Percentiles rank a stretch among this genome's conserved stretches.
Conservation (phyloP, 2,329 filamentous ascomycete genomes). For the Stromatinia cepivora region DNA sequence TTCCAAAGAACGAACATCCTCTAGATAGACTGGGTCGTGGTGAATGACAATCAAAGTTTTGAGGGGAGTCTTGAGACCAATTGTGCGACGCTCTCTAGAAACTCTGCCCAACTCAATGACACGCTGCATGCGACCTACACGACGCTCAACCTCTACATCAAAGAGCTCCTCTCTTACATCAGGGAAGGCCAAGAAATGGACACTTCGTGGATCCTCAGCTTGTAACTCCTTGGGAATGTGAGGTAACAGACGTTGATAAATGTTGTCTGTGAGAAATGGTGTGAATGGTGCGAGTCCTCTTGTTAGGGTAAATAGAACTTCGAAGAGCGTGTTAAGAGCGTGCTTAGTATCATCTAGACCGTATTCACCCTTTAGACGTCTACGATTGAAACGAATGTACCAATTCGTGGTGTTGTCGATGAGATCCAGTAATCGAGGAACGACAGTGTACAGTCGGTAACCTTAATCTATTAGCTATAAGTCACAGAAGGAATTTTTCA, state of each 20-base stretch:
- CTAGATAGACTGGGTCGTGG: constrained; percentile 75
- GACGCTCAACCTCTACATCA: constrained; percentile 79
- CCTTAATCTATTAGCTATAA: constrained; percentile 40
- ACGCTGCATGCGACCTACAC: constrained; percentile 87
- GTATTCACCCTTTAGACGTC: constrained; percentile 85
- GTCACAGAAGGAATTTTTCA: background rate
- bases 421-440: constrained; percentile 76
- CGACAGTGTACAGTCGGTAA: constrained; percentile 86
- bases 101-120: constrained; percentile 90
- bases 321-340: constrained; percentile 90
- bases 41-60: constrained; percentile 90
- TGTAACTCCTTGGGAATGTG: constrained; percentile 73
- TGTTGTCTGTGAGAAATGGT: constrained; percentile 92
- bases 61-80: constrained; percentile 87
- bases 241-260: constrained; percentile 80
- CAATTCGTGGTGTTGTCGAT: constrained; percentile 98
- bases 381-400: constrained; percentile 95
- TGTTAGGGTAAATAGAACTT: constrained; percentile 86
- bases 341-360: constrained; percentile 83
- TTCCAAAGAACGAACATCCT: constrained; percentile 82
- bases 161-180: constrained; percentile 87
- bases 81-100: constrained; percentile 78
- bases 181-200: constrained; percentile 91
- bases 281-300: constrained; percentile 91
- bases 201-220: constrained; percentile 74